Base-by-base conservation (phyloP, 352 stramenopile species). In the Globisporangium rhizosaccharum region DNA sequence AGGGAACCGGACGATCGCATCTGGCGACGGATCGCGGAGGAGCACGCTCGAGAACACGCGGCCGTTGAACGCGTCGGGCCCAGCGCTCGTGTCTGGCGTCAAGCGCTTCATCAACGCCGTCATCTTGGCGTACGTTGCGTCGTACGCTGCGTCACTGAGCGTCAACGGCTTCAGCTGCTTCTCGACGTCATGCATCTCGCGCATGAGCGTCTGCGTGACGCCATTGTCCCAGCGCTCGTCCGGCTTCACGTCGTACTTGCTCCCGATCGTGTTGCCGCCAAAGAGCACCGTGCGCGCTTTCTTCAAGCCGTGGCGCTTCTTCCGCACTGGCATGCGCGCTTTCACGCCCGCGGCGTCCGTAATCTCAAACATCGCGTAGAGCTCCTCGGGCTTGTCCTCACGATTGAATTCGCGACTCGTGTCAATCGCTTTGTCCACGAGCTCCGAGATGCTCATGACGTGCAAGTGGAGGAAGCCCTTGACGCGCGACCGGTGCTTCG, bases 341-440 rank as follows among this genome's bases (percentile, higher is more conserved):
- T 58, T 44, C 1, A 80, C 51, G 0, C 66, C 66, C 17, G 65
- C 3, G 0, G 58, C 51, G n/a, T 70, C 64, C 2, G 67, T 75
- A 12, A 84, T 56, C 46, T 84, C 59, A 23, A 84, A 70, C 70
- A 77, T 75, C 20, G 64, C 57, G 28, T 84, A 84, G 15, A 84
- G 53, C 30, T 84, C 71, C 56, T 84, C 69, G 1, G 70, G 63
- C 2, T 65, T 52, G 17, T 60, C 39, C 1, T 63, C 62, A 28
- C 63, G 60, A 56, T 80, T 73, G 46, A 80, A 80, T 7, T 57
- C 47, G 39, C 58, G 30, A 50, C 75, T 57, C 0, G 61, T 66
- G 15, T 68, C 55, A 39, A 75, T 62, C 15, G 75, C 51, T 14
- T 67, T 70, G 18, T 81, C 74, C 0, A 67, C 56, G 12, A 84